These are phyloP conservation scores for Xerocomellus intermedius DNA, from an alignment of 768 basidiomycete genomes.

Conservation along the genomic window DNA sequence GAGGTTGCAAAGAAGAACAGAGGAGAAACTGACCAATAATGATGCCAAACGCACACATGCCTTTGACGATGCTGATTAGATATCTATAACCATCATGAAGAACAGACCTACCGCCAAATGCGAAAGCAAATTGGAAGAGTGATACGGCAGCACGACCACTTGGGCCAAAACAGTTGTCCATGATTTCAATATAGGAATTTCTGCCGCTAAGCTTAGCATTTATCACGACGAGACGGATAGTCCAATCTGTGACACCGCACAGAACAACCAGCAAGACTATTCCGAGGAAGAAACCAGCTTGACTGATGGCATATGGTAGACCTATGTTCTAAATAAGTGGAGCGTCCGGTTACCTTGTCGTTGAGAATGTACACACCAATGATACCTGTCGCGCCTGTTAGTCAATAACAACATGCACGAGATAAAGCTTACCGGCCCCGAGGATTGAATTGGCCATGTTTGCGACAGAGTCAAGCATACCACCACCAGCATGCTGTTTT, in stretches of 20 bases:
- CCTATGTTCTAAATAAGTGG: slow-evolving; percentile 44
- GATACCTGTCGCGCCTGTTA: slow-evolving; percentile 48
- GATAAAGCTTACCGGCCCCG: slow-evolving; percentile 68
- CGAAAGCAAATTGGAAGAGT: slow-evolving; percentile 96
- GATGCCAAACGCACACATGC: slow-evolving; percentile 98
- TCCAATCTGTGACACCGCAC: slow-evolving; percentile 93
- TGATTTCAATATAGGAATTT: slow-evolving; percentile 90
- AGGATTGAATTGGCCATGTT: slow-evolving; percentile 97
- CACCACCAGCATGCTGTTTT: slow-evolving; percentile 66
- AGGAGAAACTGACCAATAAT: slow-evolving; percentile 60
- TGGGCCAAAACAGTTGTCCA: slow-evolving; percentile 89
- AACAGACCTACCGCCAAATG: slow-evolving; percentile 76
- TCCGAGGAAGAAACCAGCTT: slow-evolving; percentile 92
- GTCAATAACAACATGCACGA: slow-evolving; percentile 10
- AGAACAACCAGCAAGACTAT: slow-evolving; percentile 77
- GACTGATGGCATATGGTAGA: slow-evolving; percentile 89
- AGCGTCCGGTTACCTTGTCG: background rate
- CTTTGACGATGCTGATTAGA: slow-evolving; percentile 37
- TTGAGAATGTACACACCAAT: slow-evolving; percentile 50
- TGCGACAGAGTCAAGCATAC: slow-evolving; percentile 75
- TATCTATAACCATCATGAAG: background rate
- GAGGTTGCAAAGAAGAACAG: background rate
- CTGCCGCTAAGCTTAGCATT: slow-evolving; percentile 96
- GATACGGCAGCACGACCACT: slow-evolving; percentile 93
- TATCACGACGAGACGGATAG: slow-evolving; percentile 91